phyloP scores from a whole-genome alignment of 225 moss, liverwort and hornwort species.

The Anthoceros angustus region DNA sequence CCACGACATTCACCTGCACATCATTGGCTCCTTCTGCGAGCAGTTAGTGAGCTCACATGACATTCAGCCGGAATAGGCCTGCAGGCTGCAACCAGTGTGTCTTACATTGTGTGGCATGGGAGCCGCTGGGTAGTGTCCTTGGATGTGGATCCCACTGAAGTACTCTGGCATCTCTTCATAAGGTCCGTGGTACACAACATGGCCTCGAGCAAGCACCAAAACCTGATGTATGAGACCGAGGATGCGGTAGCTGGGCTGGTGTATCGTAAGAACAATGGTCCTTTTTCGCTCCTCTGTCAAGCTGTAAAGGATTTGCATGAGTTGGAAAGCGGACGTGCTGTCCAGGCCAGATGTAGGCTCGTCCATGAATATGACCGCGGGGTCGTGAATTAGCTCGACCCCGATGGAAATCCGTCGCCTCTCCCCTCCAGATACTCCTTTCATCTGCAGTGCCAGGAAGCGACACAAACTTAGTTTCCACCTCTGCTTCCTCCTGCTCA shows the following conservation, averaged over 20 bases:
- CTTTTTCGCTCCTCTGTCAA: background rate
- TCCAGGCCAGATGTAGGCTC: background rate
- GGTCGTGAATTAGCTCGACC: conserved; percentile 1
- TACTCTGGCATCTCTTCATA: background rate
- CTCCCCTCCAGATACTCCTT: background rate
- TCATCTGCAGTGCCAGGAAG: background rate
- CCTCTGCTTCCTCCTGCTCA: background rate
- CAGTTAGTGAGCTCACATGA: background rate
- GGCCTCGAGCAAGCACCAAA: conserved; percentile 3
- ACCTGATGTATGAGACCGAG: background rate
- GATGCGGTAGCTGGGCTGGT: conserved; percentile 1
- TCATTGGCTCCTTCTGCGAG: background rate
- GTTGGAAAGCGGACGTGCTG: background rate
- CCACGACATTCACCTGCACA: conserved; percentile 1
- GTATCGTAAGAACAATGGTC: background rate
- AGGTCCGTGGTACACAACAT: conserved; percentile 1
- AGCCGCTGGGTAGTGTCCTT: background rate
- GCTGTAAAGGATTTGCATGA: background rate
- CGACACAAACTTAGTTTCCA: background rate
- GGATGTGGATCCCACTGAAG: background rate
- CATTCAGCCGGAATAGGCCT: background rate
- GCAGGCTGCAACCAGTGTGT: background rate
- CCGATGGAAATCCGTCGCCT: background rate
- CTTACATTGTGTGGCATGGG: conserved; percentile 1
- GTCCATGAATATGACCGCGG: conserved; percentile 1